Evolutionary conservation across 78 protist genomes (phyloP).

Genomic region (Polysphondylium violaceum): DNA sequence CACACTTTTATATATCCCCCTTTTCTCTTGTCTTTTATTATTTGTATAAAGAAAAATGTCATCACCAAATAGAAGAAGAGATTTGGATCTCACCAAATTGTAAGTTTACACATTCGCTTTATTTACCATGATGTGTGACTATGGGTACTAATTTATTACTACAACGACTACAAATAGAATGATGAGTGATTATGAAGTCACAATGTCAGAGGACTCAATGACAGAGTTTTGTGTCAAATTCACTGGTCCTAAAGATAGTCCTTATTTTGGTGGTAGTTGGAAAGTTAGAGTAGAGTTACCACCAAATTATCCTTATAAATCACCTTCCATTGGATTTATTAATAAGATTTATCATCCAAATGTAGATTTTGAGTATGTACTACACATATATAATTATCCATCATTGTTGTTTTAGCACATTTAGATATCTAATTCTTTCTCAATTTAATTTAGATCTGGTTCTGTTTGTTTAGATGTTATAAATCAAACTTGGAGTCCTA

Average conservation of each 20-base stretch:
- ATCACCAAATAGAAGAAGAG: slow-evolving; percentile 85
- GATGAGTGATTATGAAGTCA: slow-evolving; percentile 83
- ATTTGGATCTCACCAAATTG: slow-evolving; percentile 82
- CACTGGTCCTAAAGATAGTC: slow-evolving; percentile 81
- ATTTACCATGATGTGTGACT: background rate
- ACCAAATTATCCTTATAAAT: slow-evolving; percentile 96
- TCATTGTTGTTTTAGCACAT: background rate
- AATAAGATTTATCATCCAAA: slow-evolving; percentile 98
- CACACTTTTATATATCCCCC: too few species aligned
- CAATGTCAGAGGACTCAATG: slow-evolving; percentile 76
- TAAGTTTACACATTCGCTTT: background rate
- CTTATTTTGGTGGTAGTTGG: slow-evolving; percentile 96
- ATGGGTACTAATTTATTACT: background rate
- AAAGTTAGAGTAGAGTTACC: slow-evolving; percentile 95
- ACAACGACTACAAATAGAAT: too few species aligned
- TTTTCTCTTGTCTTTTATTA: too few species aligned
- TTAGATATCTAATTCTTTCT: too few species aligned
- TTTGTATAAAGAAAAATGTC: slow-evolving; percentile 75
- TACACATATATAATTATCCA: background rate
- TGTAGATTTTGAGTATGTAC: slow-evolving; percentile 93
- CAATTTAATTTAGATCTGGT: slow-evolving; percentile 93
- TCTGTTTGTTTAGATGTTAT: slow-evolving; percentile 98
- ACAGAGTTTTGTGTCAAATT: slow-evolving; percentile 73
- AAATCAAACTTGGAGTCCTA: slow-evolving; percentile 99
- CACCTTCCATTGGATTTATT: slow-evolving; percentile 96